Evolutionary conservation across 768 basidiomycete species (phyloP).

Genomic region (Russula virescens): DNA sequence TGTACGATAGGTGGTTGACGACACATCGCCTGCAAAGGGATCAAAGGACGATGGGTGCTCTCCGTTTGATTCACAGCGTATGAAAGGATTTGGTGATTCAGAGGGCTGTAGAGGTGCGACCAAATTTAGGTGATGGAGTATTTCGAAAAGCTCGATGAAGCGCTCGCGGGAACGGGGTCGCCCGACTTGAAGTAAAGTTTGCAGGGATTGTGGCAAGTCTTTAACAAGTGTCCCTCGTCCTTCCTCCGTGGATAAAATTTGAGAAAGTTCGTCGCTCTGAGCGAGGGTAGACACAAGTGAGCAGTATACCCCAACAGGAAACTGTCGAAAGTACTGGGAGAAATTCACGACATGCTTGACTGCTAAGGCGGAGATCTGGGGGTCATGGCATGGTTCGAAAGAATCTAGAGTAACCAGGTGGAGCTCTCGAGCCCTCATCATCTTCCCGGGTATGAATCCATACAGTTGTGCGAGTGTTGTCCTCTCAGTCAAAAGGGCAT

Average conservation of each 20-base stretch:
- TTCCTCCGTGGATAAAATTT: constrained; percentile 43
- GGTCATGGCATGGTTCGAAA: constrained; percentile 38
- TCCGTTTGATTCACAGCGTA: constrained; percentile 41
- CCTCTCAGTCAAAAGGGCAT: constrained; percentile 62
- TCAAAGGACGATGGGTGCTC: constrained; percentile 46
- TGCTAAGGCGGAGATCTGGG: constrained; percentile 44
- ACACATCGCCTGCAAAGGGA: constrained; percentile 40
- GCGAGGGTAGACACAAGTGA: constrained; percentile 52
- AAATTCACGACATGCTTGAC: constrained; percentile 54
- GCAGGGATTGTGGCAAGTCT: constrained; percentile 48
- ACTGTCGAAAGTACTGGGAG: constrained; percentile 54
- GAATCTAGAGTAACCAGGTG: constrained; percentile 50
- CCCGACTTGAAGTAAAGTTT: constrained; percentile 49
- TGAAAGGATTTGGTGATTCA: constrained; percentile 36
- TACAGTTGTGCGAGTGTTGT: constrained; percentile 67
- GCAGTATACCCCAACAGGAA: constrained; percentile 62
- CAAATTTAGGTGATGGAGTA: constrained; percentile 53
- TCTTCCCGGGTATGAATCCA: constrained; percentile 67
- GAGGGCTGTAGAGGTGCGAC: constrained; percentile 52
- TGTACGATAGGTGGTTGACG: constrained; percentile 37
- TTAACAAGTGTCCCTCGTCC: constrained; percentile 46
- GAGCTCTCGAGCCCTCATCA: constrained; percentile 55
- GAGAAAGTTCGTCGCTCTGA: constrained; percentile 52
- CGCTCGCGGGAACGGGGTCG: constrained; percentile 53
- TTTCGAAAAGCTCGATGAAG: constrained; percentile 55